These are phyloP conservation scores for Kodamaea alishanica DNA, from an alignment of 1,139 yeast species.

Conservation along the genomic window DNA sequence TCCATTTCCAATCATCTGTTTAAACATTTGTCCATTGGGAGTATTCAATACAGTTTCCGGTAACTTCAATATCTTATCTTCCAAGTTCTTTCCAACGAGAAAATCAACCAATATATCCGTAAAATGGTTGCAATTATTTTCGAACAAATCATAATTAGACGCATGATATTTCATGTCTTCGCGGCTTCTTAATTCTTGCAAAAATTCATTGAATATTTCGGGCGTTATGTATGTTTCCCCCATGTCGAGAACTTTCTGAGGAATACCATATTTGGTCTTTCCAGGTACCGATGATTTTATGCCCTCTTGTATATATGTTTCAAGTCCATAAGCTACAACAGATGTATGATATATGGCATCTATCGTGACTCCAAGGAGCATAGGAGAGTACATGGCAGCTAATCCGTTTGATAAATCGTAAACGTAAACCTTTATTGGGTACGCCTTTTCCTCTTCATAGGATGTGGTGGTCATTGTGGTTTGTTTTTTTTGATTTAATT, in stretches of 20 bases:
- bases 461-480: no score
- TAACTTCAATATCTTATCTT: conserved; percentile 49
- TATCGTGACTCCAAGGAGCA: conserved; percentile 42
- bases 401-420: conserved; percentile 57
- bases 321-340: conserved; percentile 53
- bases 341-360: conserved; percentile 72
- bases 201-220: conserved; percentile 51
- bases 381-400: conserved; percentile 41
- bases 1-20: conserved; percentile 33
- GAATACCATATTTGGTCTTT: conserved; percentile 56
- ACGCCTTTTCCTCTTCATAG: conserved; percentile 14
- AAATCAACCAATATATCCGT: conserved; percentile 57
- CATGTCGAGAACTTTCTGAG: conserved; percentile 50
- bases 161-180: conserved; percentile 45
- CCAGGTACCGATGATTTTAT: conserved; percentile 49
- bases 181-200: conserved; percentile 43
- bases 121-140: conserved; percentile 69
- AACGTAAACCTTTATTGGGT: conserved; percentile 52
- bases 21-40: conserved; percentile 52
- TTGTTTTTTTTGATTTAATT: no score
- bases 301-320: conserved; percentile 60
- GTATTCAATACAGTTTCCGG: conserved; percentile 57
- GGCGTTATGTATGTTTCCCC: conserved; percentile 52
- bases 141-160: conserved; percentile 53
- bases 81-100: conserved; percentile 48